Conservation (phyloP, 1,284 basidiomycete genomes). For the Rhodotorula sp. region DNA sequence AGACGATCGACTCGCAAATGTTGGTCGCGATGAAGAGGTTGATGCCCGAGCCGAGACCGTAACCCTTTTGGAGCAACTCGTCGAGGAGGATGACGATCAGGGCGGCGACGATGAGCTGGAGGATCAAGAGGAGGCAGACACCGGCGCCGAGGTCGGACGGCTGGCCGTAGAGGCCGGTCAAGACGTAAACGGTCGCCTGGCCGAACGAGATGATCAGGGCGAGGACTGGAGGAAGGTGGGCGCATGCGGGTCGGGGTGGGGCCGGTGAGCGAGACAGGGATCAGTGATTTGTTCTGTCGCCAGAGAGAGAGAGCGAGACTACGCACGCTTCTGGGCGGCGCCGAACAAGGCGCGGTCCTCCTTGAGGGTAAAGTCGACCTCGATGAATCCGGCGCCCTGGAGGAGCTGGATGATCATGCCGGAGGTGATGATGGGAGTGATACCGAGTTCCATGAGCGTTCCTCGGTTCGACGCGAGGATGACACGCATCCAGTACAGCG, state of each 20-base stretch:
- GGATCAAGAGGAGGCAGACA: conserved; percentile 89
- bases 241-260: no score
- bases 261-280: background rate
- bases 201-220: conserved; percentile 95
- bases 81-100: conserved; percentile 98
- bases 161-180: conserved; percentile 94
- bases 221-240: conserved; percentile 81
- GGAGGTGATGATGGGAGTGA: conserved; percentile 93
- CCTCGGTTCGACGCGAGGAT: conserved; percentile 97
- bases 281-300: background rate
- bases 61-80: conserved; percentile 97
- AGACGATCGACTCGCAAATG: conserved; percentile 98
- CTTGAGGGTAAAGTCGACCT: conserved; percentile 95
- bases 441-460: conserved; percentile 98
- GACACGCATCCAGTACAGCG: conserved; percentile 99
- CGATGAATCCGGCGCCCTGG: conserved; percentile 94
- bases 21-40: conserved; percentile 99
- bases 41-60: conserved; percentile 97
- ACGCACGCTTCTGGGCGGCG: conserved; percentile 92
- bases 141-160: conserved; percentile 92
- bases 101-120: conserved; percentile 89
- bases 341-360: conserved; percentile 95
- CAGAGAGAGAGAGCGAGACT: background rate
- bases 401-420: conserved; percentile 99
- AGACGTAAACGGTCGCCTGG: conserved; percentile 94